phyloP scores from a whole-genome alignment of 768 basidiomycete genomes.

The Mycena amicta region DNA sequence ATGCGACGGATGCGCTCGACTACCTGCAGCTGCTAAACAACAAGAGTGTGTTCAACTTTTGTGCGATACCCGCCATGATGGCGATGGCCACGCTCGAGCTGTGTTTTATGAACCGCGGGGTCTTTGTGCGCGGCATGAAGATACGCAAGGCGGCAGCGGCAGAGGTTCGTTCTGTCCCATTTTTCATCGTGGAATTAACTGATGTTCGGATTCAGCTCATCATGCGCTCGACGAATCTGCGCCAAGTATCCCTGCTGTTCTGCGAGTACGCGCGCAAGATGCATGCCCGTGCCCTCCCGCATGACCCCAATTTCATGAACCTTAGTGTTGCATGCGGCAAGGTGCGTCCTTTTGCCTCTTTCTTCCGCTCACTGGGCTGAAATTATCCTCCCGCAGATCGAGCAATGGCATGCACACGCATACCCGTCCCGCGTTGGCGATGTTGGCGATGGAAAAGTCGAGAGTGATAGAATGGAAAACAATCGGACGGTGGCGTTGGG shows the following conservation, averaged over 20 bases:
- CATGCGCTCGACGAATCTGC: slow-evolving; percentile 87
- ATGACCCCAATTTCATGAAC: slow-evolving; percentile 86
- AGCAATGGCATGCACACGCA: slow-evolving; percentile 90
- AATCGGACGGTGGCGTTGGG: no score
- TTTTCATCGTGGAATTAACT: neutral
- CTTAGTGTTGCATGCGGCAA: slow-evolving; percentile 84
- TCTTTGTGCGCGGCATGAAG: slow-evolving; percentile 90
- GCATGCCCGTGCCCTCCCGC: slow-evolving; percentile 74
- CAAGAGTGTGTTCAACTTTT: slow-evolving; percentile 94
- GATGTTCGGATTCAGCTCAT: slow-evolving; percentile 64
- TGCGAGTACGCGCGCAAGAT: slow-evolving; percentile 79
- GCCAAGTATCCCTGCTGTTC: slow-evolving; percentile 90
- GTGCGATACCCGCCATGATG: slow-evolving; percentile 93
- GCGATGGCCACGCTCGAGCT: slow-evolving; percentile 90
- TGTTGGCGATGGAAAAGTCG: slow-evolving; percentile 20
- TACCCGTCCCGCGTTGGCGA: slow-evolving; percentile 69
- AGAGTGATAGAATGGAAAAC: no score
- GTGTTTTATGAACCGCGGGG: slow-evolving; percentile 90
- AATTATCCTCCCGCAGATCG: slow-evolving; percentile 56
- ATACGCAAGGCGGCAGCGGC: slow-evolving; percentile 93
- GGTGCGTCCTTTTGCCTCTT: slow-evolving; percentile 42
- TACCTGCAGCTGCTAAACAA: slow-evolving; percentile 86
- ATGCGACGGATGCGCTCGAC: slow-evolving; percentile 84
- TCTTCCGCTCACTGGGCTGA: slow-evolving; percentile 19
- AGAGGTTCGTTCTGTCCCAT: slow-evolving; percentile 47